Conservation (phyloP, 257 asterid species). For the Penstemon davidsonii region DNA sequence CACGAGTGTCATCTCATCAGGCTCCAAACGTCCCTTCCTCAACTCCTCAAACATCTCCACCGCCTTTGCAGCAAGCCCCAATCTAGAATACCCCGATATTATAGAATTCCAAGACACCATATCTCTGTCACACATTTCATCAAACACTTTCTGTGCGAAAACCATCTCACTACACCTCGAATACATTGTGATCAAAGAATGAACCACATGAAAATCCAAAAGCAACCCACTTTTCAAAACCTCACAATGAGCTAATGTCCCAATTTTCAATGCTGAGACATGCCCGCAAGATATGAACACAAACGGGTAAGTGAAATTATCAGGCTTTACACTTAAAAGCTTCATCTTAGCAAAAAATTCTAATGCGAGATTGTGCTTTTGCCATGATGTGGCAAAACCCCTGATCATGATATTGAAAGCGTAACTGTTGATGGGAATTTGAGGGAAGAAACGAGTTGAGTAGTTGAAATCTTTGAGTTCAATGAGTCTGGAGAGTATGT, state of each 20-base stretch:
- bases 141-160: slow-evolving; percentile 61
- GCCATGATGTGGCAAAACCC: slow-evolving; percentile 77
- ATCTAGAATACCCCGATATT: slow-evolving; percentile 71
- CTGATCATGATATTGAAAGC: slow-evolving; percentile 81
- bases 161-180: slow-evolving; percentile 53
- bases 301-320: slow-evolving; percentile 83
- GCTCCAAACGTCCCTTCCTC: slow-evolving; percentile 63
- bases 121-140: slow-evolving; percentile 72
- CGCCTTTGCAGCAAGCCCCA: slow-evolving; percentile 67
- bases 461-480: slow-evolving; percentile 56
- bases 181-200: slow-evolving; percentile 82
- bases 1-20: slow-evolving; percentile 80
- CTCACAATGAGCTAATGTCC: slow-evolving; percentile 58
- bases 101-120: slow-evolving; percentile 87
- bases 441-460: slow-evolving; percentile 55
- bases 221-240: slow-evolving; percentile 64
- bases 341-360: slow-evolving; percentile 59
- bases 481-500: slow-evolving; percentile 60
- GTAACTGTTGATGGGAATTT: slow-evolving; percentile 55
- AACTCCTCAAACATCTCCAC: slow-evolving; percentile 62
- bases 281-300: slow-evolving; percentile 73
- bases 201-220: slow-evolving; percentile 63
- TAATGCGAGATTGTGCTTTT: slow-evolving; percentile 51
- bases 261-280: slow-evolving; percentile 43
- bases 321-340: slow-evolving; percentile 52